A percentile compares a stretch with the other conserved stretches of the same genome.
phyloP scores from a whole-genome alignment of 1,139 yeast species.

The Starmera stellimalicola region DNA sequence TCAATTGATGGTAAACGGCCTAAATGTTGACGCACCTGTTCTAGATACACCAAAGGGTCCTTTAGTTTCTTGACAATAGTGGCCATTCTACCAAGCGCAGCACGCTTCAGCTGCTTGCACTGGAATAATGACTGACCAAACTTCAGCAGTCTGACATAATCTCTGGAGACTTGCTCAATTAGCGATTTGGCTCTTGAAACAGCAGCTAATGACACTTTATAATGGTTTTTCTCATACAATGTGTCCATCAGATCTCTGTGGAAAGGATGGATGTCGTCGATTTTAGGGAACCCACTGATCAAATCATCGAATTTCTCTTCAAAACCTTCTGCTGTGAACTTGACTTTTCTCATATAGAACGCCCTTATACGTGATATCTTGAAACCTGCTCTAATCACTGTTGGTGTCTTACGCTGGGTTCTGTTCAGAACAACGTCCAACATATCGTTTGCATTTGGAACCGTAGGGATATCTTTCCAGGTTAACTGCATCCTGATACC shows the following conservation, averaged over 20 bases:
- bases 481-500: conserved; percentile 68
- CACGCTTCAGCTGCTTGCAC: conserved; percentile 96
- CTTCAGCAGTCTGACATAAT: conserved; percentile 84
- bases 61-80: conserved; percentile 90
- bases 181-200: conserved; percentile 88
- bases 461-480: conserved; percentile 97
- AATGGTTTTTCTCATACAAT: conserved; percentile 93
- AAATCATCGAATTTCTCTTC: conserved; percentile 83
- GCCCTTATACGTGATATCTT: conserved; percentile 93
- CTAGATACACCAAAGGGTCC: conserved; percentile 87
- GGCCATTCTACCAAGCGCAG: conserved; percentile 99
- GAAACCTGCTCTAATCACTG: conserved; percentile 95
- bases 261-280: conserved; percentile 96
- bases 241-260: conserved; percentile 98
- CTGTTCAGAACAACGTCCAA: conserved; percentile 94
- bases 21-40: conserved; percentile 97
- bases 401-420: conserved; percentile 97
- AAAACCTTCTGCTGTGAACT: conserved; percentile 93
- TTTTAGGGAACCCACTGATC: conserved; percentile 85
- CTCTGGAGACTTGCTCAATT: conserved; percentile 93
- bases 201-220: conserved; percentile 94
- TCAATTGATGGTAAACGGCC: conserved; percentile 97
- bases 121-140: conserved; percentile 97
- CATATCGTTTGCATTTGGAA: conserved; percentile 85
- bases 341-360: conserved; percentile 97